Percentiles rank a stretch among this genome's conserved stretches.
These are phyloP conservation scores for Cymbopogon citratus DNA, from an alignment of 176 grass and related monocot species.

Conservation along the genomic window DNA sequence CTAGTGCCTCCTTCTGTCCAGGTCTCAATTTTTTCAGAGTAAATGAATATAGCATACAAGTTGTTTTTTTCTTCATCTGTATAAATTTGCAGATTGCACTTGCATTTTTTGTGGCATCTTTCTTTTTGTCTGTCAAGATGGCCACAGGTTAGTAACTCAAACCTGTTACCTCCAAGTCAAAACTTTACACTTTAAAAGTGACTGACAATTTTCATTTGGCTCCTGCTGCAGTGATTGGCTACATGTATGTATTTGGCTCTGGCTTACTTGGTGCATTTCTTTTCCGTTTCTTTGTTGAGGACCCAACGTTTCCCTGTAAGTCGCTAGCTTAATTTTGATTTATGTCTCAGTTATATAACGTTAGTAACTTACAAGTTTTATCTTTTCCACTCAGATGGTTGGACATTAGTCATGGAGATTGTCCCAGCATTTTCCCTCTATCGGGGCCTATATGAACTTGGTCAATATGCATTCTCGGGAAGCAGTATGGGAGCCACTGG, in stretches of 20 bases:
- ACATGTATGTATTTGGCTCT: conserved; percentile 70
- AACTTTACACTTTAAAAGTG: conserved; percentile 13
- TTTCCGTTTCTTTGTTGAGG: conserved; percentile 56
- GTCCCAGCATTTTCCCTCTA: conserved; percentile 73
- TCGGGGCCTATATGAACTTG: conserved; percentile 63
- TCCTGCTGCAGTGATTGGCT: conserved; percentile 40
- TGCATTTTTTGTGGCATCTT: conserved; percentile 45
- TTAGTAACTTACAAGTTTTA: conserved; percentile 6
- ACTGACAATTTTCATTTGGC: not conserved
- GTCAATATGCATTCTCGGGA: conserved; percentile 53
- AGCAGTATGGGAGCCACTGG: conserved; percentile 33
- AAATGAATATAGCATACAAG: conserved; percentile 51
- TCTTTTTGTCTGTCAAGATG: conserved; percentile 54
- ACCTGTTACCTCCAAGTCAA: conserved; percentile 1
- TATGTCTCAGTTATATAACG: conserved; percentile 4
- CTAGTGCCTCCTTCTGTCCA: conserved; percentile 30
- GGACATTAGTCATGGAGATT: conserved; percentile 54
- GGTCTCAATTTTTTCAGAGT: conserved; percentile 56
- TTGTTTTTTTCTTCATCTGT: conserved; percentile 49
- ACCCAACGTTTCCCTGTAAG: conserved; percentile 59
- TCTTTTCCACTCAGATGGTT: conserved; percentile 34
- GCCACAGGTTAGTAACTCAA: conserved; percentile 49
- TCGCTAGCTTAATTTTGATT: conserved; percentile 8
- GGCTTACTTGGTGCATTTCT: conserved; percentile 74
- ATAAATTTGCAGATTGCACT: conserved; percentile 68